Evolutionary conservation across 257 asterid genomes (phyloP), one percentile per base, ranked within the genome.

Genomic region (Mentha longifolia): DNA sequence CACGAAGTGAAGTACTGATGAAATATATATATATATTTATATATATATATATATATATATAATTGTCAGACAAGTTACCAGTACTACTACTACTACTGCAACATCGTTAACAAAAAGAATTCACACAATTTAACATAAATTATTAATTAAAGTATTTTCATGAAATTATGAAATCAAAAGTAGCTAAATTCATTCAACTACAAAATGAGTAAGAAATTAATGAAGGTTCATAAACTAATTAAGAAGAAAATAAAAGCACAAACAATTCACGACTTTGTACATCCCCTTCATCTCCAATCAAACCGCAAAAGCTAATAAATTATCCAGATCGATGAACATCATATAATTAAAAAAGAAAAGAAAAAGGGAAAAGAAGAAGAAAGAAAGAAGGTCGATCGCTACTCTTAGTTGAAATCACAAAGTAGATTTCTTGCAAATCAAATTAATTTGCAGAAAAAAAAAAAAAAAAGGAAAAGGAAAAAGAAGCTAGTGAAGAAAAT

Each of bases 251-350:
- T 72, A 46, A 41, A 10, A 25, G 68, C 76, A 71, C 61, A 39
- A 69, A 79, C 74, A 76, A 84, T 76, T 81, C 88, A 78, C 74
- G 86, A 83, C 76, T 81, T 84, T 84, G 75, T 78, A 84, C 86
- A 81, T 55, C 52, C 76, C 65, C 39, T 35, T 9, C 39, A 35
- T 71, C 75, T 62, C 74, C 79, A 81, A 70, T 61, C 78, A 75
- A 75, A 79, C 63, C 13, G 7, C 74, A 45, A 17, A 35, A 35
- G 39, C 39, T 5, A 35, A 5, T 35, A 22, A 22, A 59, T 59
- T 20, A 74, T 20, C 70, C 73, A 74, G 68, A 72, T 58, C 39
- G 56, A 60, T 35, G 39, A 64, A 78, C 66, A 75, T 76, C 81
- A 61, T 47, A 72, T 9, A 42, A 17, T 41, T 3, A 19, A 57